Evolutionary conservation across 1,284 basidiomycete genomes (phyloP).

Genomic region (Ustilago crameri): DNA sequence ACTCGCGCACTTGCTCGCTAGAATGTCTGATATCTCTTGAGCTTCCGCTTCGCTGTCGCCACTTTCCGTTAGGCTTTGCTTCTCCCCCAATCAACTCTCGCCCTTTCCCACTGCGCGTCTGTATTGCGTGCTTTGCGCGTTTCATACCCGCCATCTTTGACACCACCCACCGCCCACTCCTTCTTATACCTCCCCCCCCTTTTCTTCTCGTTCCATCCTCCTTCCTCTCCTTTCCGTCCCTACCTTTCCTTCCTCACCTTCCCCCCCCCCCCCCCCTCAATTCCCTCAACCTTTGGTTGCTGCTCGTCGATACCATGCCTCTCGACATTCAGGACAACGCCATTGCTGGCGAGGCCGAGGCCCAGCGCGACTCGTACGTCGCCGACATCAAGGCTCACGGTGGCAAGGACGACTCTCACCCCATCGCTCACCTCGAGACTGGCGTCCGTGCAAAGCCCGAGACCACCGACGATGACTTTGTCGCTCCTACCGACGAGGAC

Average conservation of each 20-base stretch:
- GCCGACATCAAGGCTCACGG: constrained; percentile 42
- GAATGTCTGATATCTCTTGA: not conserved
- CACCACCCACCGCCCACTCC: not conserved
- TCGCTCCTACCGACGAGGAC: constrained; percentile 59
- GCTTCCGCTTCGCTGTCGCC: not conserved
- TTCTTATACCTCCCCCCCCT: constrained; percentile 4
- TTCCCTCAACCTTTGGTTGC: not conserved
- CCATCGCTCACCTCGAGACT: constrained; percentile 44
- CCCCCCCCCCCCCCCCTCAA: not conserved
- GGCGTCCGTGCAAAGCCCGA: constrained; percentile 34
- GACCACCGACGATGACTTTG: constrained; percentile 38
- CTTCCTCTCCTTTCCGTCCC: not conserved
- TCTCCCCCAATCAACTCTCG: not conserved
- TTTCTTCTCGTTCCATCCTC: not conserved
- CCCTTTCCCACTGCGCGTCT: not conserved
- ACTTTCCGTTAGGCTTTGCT: not conserved
- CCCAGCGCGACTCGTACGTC: constrained; percentile 32
- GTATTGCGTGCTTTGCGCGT: constrained; percentile 10
- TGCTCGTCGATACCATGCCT: constrained; percentile 20
- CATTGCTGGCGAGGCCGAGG: constrained; percentile 46
- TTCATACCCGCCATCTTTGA: not conserved
- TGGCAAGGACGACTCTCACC: constrained; percentile 35
- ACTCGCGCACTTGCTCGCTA: not conserved
- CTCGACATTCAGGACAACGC: constrained; percentile 47
- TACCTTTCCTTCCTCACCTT: not conserved